phyloP scores from a whole-genome alignment of 805 yeast genomes.

The Metschnikowia koreensis region DNA sequence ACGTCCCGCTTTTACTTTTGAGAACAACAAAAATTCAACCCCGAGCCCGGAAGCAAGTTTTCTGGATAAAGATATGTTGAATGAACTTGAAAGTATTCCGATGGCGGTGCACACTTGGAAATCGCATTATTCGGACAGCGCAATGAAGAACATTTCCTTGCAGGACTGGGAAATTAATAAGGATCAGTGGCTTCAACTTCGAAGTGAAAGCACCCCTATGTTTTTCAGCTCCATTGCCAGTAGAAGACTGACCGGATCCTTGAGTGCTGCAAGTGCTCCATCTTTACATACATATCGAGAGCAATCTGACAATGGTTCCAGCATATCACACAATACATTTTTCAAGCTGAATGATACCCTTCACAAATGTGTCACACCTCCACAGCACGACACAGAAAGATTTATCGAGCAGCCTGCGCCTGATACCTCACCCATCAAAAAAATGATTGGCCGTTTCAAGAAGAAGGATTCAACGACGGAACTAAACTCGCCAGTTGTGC shows the following conservation, averaged over 20 bases:
- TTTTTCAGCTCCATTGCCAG: slow-evolving; percentile 25
- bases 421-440: slow-evolving; percentile 33
- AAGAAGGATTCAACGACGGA: slow-evolving; percentile 29
- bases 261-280: slow-evolving; percentile 34
- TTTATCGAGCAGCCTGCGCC: slow-evolving; percentile 8
- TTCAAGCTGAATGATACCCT: slow-evolving; percentile 14
- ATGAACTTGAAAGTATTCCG: slow-evolving; percentile 16
- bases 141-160: slow-evolving; percentile 23
- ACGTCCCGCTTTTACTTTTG: neutral
- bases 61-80: slow-evolving; percentile 1
- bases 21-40: neutral
- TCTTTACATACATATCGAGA: slow-evolving; percentile 40
- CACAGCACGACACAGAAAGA: slow-evolving; percentile 2
- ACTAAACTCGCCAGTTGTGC: slow-evolving; percentile 22
- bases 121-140: neutral
- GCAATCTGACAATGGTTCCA: slow-evolving; percentile 1
- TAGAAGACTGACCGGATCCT: slow-evolving; percentile 26
- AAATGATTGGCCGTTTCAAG: slow-evolving; percentile 21
- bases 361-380: slow-evolving; percentile 14
- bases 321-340: slow-evolving; percentile 6
- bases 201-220: slow-evolving; percentile 26
- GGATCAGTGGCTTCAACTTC: slow-evolving; percentile 23
- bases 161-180: slow-evolving; percentile 33
- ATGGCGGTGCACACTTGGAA: slow-evolving; percentile 6
- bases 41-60: neutral